These are phyloP conservation scores for Entomortierella lignicola DNA, from an alignment of 192 early-diverging fungal species.

Conservation along the genomic window DNA sequence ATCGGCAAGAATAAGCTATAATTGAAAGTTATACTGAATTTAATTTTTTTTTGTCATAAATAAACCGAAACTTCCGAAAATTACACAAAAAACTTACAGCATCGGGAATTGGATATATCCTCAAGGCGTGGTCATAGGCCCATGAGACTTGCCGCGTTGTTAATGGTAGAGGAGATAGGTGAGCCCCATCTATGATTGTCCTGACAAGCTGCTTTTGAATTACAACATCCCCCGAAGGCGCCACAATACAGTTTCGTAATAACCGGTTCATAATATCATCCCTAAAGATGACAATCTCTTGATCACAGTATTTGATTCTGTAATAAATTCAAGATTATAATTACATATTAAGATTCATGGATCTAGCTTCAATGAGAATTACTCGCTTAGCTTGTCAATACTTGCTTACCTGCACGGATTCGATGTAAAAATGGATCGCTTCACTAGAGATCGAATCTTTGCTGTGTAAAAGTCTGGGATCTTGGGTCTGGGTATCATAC, in stretches of 20 bases:
- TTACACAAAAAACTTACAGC: conserved; percentile 64
- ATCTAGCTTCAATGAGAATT: no score
- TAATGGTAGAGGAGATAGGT: conserved; percentile 85
- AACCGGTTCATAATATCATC: conserved; percentile 85
- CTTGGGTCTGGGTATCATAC: conserved; percentile 77
- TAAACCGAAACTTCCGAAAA: no score
- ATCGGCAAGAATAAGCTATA: conserved; percentile 86
- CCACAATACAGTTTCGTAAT: conserved; percentile 78
- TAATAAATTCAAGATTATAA: no score
- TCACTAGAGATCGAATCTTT: conserved; percentile 66
- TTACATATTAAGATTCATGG: no score
- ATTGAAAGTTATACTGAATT: no score
- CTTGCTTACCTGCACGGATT: conserved; percentile 85
- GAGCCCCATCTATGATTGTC: conserved; percentile 86
- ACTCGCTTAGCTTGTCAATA: no score
- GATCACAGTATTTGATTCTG: conserved; percentile 89
- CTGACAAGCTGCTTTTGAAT: conserved; percentile 71
- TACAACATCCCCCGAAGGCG: conserved; percentile 61
- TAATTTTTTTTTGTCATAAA: no score
- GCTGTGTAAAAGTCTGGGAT: conserved; percentile 80
- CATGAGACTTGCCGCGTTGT: conserved; percentile 82
- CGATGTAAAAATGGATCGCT: conserved; percentile 74
- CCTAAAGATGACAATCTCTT: conserved; percentile 91
- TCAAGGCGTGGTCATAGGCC: conserved; percentile 85
- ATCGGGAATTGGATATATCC: conserved; percentile 90